A percentile compares a stretch with the other conserved stretches of the same genome.
Evolutionary conservation across 306 rosid genomes (phyloP).

Genomic region (Cucumis hystrix): DNA sequence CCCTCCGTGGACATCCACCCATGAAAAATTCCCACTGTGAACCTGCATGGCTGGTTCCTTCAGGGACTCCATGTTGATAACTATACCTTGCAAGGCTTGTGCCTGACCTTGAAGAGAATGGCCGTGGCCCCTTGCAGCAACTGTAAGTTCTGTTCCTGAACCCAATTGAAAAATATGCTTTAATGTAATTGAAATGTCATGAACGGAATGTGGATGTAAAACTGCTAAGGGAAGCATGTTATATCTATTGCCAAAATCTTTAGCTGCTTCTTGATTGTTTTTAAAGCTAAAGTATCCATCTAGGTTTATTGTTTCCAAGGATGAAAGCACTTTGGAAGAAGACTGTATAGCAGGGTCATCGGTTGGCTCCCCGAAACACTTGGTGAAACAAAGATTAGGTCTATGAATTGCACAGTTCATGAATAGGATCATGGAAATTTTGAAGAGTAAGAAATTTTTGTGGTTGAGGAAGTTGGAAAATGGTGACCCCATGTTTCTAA

Average conservation of each 20-base stretch:
- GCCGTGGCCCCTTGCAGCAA: constrained; percentile 91
- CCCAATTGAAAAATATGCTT: constrained; percentile 45
- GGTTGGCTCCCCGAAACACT: constrained; percentile 3
- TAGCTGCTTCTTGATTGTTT: constrained; percentile 45
- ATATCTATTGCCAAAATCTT: constrained; percentile 65
- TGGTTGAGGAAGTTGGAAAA: not conserved
- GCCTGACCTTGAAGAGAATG: constrained; percentile 85
- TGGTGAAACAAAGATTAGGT: constrained; percentile 29
- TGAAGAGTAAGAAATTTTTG: not conserved
- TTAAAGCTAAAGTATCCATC: constrained; percentile 56
- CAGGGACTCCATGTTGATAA: constrained; percentile 73
- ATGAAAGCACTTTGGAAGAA: constrained; percentile 13
- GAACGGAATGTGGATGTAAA: constrained; percentile 51
- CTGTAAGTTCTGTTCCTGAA: constrained; percentile 40
- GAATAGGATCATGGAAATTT: constrained; percentile 21
- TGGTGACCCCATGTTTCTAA: constrained; percentile 1
- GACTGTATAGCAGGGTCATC: constrained; percentile 12
- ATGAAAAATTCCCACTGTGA: constrained; percentile 35
- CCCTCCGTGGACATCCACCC: constrained; percentile 78
- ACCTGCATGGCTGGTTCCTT: constrained; percentile 37
- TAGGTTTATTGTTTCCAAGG: constrained; percentile 40
- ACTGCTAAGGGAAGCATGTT: constrained; percentile 71
- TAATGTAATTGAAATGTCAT: constrained; percentile 47
- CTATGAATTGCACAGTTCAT: constrained; percentile 23
- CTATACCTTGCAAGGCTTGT: constrained; percentile 59